These are phyloP conservation scores for Phaseolus lunatus DNA, from an alignment of 306 rosid genomes.

Conservation along the genomic window DNA sequence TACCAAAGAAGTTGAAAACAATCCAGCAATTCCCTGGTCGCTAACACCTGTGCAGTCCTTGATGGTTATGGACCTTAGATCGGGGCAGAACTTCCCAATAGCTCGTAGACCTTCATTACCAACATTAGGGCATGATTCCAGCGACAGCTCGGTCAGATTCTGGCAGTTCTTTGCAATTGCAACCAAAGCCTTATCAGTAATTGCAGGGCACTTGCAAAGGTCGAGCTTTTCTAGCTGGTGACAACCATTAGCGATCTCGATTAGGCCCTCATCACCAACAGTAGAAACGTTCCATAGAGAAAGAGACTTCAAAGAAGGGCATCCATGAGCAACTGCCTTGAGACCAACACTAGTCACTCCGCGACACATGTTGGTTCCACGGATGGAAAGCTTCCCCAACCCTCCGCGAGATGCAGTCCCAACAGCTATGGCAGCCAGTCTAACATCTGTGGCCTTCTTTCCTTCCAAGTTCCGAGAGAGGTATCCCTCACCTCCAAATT, in stretches of 20 bases:
- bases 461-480: constrained; percentile 95
- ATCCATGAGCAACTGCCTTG: constrained; percentile 76
- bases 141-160: constrained; percentile 67
- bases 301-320: constrained; percentile 82
- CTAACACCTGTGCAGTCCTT: constrained; percentile 74
- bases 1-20: constrained; percentile 63
- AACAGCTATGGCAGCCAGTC: constrained; percentile 94
- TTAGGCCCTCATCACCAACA: constrained; percentile 78
- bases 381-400: constrained; percentile 85
- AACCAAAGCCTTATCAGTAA: constrained; percentile 75
- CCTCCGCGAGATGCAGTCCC: constrained; percentile 94
- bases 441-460: constrained; percentile 89
- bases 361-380: constrained; percentile 67
- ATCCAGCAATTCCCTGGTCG: constrained; percentile 81
- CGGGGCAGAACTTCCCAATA: constrained; percentile 73
- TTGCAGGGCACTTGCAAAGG: constrained; percentile 72
- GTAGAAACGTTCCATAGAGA: constrained; percentile 79
- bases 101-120: constrained; percentile 84
- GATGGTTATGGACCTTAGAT: constrained; percentile 70
- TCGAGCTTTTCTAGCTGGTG: constrained; percentile 88
- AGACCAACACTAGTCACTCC: constrained; percentile 79
- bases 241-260: constrained; percentile 81
- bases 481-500: constrained; percentile 77
- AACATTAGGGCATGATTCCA: constrained; percentile 78
- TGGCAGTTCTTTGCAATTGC: constrained; percentile 82